phyloP scores from a whole-genome alignment of 768 basidiomycete species.

The Leccinum ochraceum region DNA sequence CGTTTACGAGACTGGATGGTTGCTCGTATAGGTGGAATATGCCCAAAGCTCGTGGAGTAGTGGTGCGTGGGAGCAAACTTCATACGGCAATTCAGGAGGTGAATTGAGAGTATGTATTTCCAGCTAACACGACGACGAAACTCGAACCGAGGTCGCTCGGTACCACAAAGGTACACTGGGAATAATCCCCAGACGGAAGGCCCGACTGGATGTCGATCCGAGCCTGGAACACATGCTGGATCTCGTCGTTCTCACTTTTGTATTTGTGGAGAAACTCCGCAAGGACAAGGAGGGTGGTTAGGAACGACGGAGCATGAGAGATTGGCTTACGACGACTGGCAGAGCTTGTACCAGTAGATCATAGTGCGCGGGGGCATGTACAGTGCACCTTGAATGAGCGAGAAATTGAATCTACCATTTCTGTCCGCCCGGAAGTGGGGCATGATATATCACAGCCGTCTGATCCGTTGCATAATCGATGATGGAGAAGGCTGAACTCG shows the following conservation, averaged over 20 bases:
- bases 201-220: constrained; percentile 20
- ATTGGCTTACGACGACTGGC: too few relatives aligned
- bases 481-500: too few relatives aligned
- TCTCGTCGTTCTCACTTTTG: constrained; percentile 25
- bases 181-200: constrained; percentile 13
- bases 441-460: too few relatives aligned
- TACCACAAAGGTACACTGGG: constrained; percentile 20
- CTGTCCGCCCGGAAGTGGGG: too few relatives aligned
- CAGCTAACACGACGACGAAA: constrained; percentile 22
- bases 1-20: constrained; percentile 35
- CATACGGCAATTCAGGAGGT: too few relatives aligned
- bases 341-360: too few relatives aligned
- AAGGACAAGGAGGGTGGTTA: constrained; percentile 13
- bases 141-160: constrained; percentile 15
- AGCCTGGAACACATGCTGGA: constrained; percentile 25
- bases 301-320: background rate
- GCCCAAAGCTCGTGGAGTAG: constrained; percentile 5
- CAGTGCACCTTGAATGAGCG: too few relatives aligned
- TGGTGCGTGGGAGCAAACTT: constrained; percentile 4
- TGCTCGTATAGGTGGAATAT: constrained; percentile 35
- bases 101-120: background rate
- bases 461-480: too few relatives aligned
- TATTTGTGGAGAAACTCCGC: constrained; percentile 30
- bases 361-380: too few relatives aligned
- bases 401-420: too few relatives aligned